Percentiles rank a stretch among this genome's conserved stretches.
phyloP scores from a whole-genome alignment of 176 grass and related monocot genomes.

The Puya raimondii region DNA sequence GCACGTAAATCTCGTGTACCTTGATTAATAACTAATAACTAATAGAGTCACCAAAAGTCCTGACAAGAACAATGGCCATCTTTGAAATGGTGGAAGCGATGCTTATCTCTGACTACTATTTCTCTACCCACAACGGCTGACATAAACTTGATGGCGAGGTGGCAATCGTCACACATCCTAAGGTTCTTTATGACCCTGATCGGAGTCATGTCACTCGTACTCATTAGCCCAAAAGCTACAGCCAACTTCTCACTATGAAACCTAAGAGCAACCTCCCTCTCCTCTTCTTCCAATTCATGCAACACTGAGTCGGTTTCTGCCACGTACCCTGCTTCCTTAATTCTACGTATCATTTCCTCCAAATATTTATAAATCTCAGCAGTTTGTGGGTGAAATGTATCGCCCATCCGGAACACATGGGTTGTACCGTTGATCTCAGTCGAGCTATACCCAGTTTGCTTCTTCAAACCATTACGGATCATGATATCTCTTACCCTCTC shows the following conservation, averaged over 20 bases:
- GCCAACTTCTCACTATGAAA: constrained; percentile 60
- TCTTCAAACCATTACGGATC: constrained; percentile 54
- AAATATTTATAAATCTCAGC: constrained; percentile 46
- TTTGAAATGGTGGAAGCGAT: constrained; percentile 61
- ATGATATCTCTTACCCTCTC: constrained; percentile 55
- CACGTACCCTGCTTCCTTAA: constrained; percentile 39
- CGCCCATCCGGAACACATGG: constrained; percentile 67
- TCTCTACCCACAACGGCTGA: constrained; percentile 43
- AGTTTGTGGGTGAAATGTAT: constrained; percentile 30
- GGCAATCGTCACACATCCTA: constrained; percentile 50
- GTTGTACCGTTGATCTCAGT: constrained; percentile 48
- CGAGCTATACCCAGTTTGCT: constrained; percentile 63
- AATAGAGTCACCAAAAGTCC: constrained; percentile 40
- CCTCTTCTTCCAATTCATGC: constrained; percentile 75
- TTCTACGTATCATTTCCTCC: constrained; percentile 40
- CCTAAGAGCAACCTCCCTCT: constrained; percentile 49
- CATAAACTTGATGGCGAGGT: constrained; percentile 63
- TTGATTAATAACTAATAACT: not conserved
- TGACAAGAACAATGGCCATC: constrained; percentile 46
- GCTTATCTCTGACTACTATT: constrained; percentile 55
- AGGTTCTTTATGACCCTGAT: constrained; percentile 68
- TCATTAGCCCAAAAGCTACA: constrained; percentile 54
- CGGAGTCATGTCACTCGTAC: not conserved
- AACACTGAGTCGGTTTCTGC: constrained; percentile 46
- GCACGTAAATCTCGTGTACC: not conserved